These are phyloP conservation scores for Decorospora gaudefroyi DNA, from an alignment of 2,329 filamentous ascomycete genomes.

Conservation along the genomic window DNA sequence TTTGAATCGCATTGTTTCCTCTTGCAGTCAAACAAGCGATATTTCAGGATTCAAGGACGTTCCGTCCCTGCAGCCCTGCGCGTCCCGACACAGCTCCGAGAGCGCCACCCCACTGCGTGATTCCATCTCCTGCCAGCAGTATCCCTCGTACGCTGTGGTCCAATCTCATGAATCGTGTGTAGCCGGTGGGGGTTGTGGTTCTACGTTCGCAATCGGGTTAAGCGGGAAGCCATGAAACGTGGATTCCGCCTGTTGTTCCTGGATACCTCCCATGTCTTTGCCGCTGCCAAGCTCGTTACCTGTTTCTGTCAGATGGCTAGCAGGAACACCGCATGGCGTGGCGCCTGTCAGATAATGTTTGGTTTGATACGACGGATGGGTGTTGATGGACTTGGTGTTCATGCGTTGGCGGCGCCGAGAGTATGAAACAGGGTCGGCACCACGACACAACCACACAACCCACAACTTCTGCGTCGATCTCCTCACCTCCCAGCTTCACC, in stretches of 20 bases:
- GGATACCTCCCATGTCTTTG: slow-evolving; percentile 16
- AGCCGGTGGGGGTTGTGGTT: slow-evolving; percentile 14
- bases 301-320: slow-evolving; percentile 27
- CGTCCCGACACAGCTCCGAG: slow-evolving; percentile 16
- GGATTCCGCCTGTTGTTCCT: slow-evolving; percentile 20
- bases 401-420: too few relatives aligned
- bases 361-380: too few relatives aligned
- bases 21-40: slow-evolving; percentile 28
- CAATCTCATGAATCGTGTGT: slow-evolving; percentile 5
- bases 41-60: slow-evolving; percentile 27
- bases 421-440: too few relatives aligned
- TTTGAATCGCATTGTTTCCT: slow-evolving; percentile 18
- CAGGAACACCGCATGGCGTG: slow-evolving; percentile 17
- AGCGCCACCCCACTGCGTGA: slow-evolving; percentile 15
- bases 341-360: slow-evolving; percentile 25
- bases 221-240: slow-evolving; percentile 28
- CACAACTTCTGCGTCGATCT: neutral
- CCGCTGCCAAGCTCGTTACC: slow-evolving; percentile 28
- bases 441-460: slow-evolving; percentile 3
- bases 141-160: slow-evolving; percentile 10
- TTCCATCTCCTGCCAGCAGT: slow-evolving; percentile 4
- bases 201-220: slow-evolving; percentile 9
- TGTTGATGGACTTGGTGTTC: slow-evolving; percentile 1
- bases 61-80: slow-evolving; percentile 23
- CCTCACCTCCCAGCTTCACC: neutral